Base-by-base conservation (phyloP, 257 asterid species). In the Solanum etuberosum region DNA sequence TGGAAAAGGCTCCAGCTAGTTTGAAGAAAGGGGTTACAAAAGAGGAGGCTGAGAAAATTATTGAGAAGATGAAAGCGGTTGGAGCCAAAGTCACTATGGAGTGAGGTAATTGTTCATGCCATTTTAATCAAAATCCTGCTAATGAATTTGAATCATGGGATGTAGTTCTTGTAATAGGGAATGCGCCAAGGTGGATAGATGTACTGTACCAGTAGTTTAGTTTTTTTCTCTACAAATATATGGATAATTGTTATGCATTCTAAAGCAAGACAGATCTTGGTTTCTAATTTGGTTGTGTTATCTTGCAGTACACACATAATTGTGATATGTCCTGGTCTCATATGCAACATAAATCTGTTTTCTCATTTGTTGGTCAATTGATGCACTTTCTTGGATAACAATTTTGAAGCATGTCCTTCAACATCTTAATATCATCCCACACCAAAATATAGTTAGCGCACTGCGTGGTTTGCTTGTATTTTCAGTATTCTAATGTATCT, bases 1-100 rank as follows among this genome's bases (percentile, higher is more conserved):
- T 96, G 89, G 99, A 96, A 91, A 96, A 96, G 90, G 99, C 98
- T 10, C 99, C 99, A 0, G 92, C 96, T 3, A 90, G 94, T 92
- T 90, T 96, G 95, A 96, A 95, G 94, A 96, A 96, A 89, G 99
- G 99, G n/a, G 98, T 96, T 65, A 88, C 95, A 2, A 96, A 95
- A 90, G 99, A 93, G n/a, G 99, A 95, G 83, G 99, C 94, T 0
- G 98, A 93, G 91, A 95, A 95, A 92, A 95, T 96, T 86, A 92
- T 96, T 9, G 94, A 86, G 93, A 96, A 96, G 92, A 88, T 96
- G 97, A 95, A 94, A 91, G 97, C 80, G 63, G 89, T 92, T 78
- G 99, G 99, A 23, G 99, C 99, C 0, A 93, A 92, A 88, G 97
- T 96, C 81, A 88, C 88, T 38, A 93, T 95, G 97, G 99, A 95